These are phyloP conservation scores for Phytophthora megakarya DNA, from an alignment of 352 stramenopile genomes.

Conservation along the genomic window DNA sequence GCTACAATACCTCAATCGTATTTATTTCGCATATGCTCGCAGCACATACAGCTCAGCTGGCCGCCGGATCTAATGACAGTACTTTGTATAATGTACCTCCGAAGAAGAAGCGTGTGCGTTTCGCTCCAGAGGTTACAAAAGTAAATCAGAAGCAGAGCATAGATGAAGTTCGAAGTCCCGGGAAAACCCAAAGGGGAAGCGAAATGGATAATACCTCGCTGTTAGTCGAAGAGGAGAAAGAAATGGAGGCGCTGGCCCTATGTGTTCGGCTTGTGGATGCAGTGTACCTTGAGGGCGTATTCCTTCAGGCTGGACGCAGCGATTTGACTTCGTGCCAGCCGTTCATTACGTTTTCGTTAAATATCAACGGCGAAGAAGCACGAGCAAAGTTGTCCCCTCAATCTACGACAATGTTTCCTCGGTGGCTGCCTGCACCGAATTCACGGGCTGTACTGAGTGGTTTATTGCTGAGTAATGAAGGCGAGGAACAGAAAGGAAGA, in stretches of 20 bases:
- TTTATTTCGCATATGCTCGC: constrained; percentile 65
- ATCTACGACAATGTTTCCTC: constrained; percentile 56
- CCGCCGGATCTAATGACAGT: constrained; percentile 18
- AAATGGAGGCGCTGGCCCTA: constrained; percentile 37
- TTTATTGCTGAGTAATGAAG: constrained; percentile 31
- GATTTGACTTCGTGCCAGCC: constrained; percentile 53
- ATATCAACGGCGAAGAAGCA: constrained; percentile 32
- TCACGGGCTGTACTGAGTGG: constrained; percentile 45
- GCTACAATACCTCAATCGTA: constrained; percentile 72
- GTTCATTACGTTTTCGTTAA: constrained; percentile 55
- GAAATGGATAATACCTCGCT: neutral
- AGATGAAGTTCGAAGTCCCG: neutral
- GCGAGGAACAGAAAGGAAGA: constrained; percentile 6
- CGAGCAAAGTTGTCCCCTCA: constrained; percentile 53
- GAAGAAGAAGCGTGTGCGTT: constrained; percentile 74
- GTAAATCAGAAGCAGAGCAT: constrained; percentile 15
- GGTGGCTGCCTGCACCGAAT: constrained; percentile 55
- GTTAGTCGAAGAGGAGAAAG: constrained; percentile 24
- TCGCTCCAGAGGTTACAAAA: constrained; percentile 41
- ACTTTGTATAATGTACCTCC: constrained; percentile 20
- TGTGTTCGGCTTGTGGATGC: constrained; percentile 62
- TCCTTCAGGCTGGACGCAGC: constrained; percentile 49
- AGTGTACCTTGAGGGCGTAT: constrained; percentile 53
- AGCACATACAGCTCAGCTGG: constrained; percentile 24
- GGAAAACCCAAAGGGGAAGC: neutral